Percentiles rank a stretch among this genome's conserved stretches.
Conservation (phyloP, 2,329 filamentous ascomycete species). For the Phialocephala subalpina region DNA sequence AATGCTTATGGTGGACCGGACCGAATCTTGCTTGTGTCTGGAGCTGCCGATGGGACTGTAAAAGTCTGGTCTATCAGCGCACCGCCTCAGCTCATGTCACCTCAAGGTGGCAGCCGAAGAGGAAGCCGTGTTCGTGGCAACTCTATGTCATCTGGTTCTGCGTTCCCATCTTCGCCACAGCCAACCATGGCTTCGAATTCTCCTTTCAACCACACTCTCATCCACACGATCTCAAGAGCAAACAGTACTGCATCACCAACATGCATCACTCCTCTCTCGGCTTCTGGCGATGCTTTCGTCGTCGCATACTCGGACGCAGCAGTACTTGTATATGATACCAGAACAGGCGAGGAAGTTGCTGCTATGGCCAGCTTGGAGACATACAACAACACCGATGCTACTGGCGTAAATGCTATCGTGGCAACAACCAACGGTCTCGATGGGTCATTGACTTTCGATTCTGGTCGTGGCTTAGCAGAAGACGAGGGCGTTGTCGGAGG, state of each 20-base stretch:
- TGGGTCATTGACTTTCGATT: constrained; percentile 64
- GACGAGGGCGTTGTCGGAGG: constrained; percentile 83
- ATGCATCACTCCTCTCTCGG: constrained; percentile 88
- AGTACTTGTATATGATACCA: constrained; percentile 90
- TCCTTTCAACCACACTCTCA: constrained; percentile 85
- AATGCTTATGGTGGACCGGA: constrained; percentile 82
- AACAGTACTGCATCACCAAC: constrained; percentile 81
- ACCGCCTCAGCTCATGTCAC: constrained; percentile 85
- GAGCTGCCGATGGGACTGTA: constrained; percentile 88
- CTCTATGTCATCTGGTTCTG: constrained; percentile 93
- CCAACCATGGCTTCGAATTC: constrained; percentile 85
- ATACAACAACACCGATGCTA: constrained; percentile 85
- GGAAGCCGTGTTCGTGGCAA: constrained; percentile 85
- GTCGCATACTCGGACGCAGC: constrained; percentile 92
- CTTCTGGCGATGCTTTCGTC: constrained; percentile 86
- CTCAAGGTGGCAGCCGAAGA: constrained; percentile 74
- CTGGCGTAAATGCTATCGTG: constrained; percentile 88
- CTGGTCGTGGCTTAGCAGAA: constrained; percentile 66
- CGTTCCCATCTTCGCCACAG: constrained; percentile 89
- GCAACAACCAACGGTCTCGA: constrained; percentile 87
- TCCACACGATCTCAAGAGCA: constrained; percentile 82
- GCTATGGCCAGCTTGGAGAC: constrained; percentile 95
- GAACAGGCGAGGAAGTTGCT: constrained; percentile 85
- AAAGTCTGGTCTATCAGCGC: constrained; percentile 95
- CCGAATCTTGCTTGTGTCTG: constrained; percentile 88